Base-by-base conservation (phyloP, 2,329 filamentous ascomycete species). In the Raffaelea albimanens region DNA sequence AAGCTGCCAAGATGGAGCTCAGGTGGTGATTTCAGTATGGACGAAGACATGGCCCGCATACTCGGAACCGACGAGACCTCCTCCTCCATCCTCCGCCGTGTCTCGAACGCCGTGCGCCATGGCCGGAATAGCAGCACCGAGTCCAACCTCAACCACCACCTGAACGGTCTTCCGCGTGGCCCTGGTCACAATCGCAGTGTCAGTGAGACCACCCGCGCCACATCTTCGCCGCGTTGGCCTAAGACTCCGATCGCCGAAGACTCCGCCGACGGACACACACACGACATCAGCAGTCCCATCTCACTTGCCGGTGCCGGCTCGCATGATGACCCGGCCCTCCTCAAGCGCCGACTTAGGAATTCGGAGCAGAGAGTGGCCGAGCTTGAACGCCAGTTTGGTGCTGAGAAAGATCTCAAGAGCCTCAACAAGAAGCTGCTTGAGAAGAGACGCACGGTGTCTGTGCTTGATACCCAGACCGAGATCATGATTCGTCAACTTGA, bases 381-480 rank as follows among this genome's bases (percentile, higher is more conserved):
- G 65, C 78, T 98, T 45, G 85, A 91, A 63, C 75, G 82, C n/a
- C 83, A 88, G 54, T 87, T 87, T 58, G 73, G 67, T 43, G 75
- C 73, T 3, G 79, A 82, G 53, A 80, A 80, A 55, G 77, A 80
- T 49, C 63, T 82, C 21, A 85, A 85, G 65, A 84, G 82, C 57
- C 80, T 94, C 25, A 94, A 94, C 64, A 89, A 85, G 57, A 91
- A 90, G 61, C 71, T 97, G 21, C 76, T 86, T 33, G 90, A 97
- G 65, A 97, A 97, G 70, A 78, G 93, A 50, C 95, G 94, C 58
- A 97, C 93, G 0, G 93, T 98, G 63, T 91, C 91, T 7, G 86
- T 94, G 18, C 72, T 97, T 45, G 91, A 97, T 62, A 91, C 90
- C 0, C 88, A 96, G 65, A 88, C 89, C 44, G 91, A 97, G 66